Percentiles rank a stretch among this genome's conserved stretches.
phyloP scores from a whole-genome alignment of 2,329 filamentous ascomycete genomes.

The Fusarium lyarnte region DNA sequence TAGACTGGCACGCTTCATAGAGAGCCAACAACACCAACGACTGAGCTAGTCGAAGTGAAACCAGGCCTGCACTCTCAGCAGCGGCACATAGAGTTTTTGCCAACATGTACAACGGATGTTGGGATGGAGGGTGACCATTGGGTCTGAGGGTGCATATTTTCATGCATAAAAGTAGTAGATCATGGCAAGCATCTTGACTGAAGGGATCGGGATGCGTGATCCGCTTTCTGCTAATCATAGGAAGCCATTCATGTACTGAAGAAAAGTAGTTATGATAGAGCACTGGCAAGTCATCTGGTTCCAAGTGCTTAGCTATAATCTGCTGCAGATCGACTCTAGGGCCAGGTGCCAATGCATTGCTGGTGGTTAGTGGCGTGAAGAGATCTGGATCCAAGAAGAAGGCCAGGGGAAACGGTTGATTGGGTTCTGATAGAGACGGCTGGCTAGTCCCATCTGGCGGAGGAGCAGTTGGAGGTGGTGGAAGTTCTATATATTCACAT shows the following conservation, averaged over 20 bases:
- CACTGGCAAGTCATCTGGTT: neutral
- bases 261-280: neutral
- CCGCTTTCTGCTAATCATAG: conserved; percentile 3
- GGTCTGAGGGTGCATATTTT: conserved; percentile 1
- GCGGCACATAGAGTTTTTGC: neutral
- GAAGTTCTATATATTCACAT: conserved; percentile 1
- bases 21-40: neutral
- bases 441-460: neutral
- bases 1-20: conserved; percentile 2
- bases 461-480: neutral
- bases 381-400: conserved; percentile 1
- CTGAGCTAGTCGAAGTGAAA: neutral
- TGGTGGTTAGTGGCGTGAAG: neutral
- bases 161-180: conserved; percentile 8
- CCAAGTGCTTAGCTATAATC: neutral
- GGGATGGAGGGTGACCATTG: neutral
- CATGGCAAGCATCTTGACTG: conserved; percentile 3
- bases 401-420: neutral
- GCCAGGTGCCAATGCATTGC: neutral
- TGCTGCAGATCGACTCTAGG: neutral
- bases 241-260: conserved; percentile 4
- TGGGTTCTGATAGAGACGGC: neutral
- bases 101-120: neutral
- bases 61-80: neutral
- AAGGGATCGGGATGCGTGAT: neutral